Evolutionary conservation across 2,329 filamentous ascomycete genomes (phyloP).

Genomic region (Cyclaneusma minus): DNA sequence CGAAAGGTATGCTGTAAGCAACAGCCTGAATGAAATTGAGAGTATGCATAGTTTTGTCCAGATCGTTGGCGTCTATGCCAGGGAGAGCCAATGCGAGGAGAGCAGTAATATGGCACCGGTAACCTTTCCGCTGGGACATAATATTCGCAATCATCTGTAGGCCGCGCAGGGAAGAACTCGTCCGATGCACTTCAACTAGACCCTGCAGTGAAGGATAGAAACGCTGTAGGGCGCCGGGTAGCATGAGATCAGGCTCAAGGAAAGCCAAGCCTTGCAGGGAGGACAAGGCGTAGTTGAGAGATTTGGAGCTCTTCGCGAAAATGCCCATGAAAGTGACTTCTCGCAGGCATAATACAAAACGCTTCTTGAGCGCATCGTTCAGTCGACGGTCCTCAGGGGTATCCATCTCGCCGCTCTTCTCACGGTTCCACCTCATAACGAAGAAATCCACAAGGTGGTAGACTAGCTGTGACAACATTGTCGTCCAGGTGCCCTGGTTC

Average conservation of each 20-base stretch:
- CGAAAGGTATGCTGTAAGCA: constrained; percentile 89
- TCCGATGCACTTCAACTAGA: constrained; percentile 90
- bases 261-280: constrained; percentile 81
- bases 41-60: constrained; percentile 91
- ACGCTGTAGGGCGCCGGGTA: constrained; percentile 83
- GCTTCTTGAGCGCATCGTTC: constrained; percentile 64
- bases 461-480: constrained; percentile 74
- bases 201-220: constrained; percentile 97
- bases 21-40: constrained; percentile 91
- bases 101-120: constrained; percentile 88
- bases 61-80: constrained; percentile 92
- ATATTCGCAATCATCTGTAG: constrained; percentile 83
- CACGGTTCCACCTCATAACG: constrained; percentile 92
- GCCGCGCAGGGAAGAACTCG: constrained; percentile 81
- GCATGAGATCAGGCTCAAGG: constrained; percentile 77
- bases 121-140: constrained; percentile 89
- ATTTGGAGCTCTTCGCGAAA: constrained; percentile 85
- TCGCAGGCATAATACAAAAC: constrained; percentile 77
- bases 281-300: constrained; percentile 82
- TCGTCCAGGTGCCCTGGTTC: constrained; percentile 86
- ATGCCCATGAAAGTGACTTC: constrained; percentile 98
- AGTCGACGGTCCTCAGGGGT: constrained; percentile 67
- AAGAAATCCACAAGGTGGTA: constrained; percentile 93
- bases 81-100: constrained; percentile 84
- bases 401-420: constrained; percentile 83